phyloP scores from a whole-genome alignment of 2,329 filamentous ascomycete genomes.

The Cladosporium austrohemisphaericum region DNA sequence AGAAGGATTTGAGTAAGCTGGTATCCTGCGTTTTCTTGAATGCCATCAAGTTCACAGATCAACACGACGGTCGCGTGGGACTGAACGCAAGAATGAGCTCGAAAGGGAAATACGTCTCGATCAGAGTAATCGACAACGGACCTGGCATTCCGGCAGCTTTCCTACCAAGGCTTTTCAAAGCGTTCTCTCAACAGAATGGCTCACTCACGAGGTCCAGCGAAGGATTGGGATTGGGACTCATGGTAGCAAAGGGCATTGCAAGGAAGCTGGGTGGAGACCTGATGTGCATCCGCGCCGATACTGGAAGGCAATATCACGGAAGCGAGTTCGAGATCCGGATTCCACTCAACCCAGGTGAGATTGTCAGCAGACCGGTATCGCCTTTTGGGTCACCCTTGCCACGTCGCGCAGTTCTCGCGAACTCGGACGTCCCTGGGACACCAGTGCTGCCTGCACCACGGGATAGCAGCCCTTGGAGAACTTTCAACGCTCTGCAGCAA shows the following conservation, averaged over 20 bases:
- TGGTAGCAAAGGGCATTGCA: constrained; percentile 69
- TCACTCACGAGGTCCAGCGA: constrained; percentile 65
- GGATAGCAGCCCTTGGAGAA: constrained; percentile 23
- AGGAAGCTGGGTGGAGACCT: constrained; percentile 67
- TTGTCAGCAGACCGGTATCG: constrained; percentile 48
- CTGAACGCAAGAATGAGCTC: constrained; percentile 52
- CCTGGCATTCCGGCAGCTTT: constrained; percentile 66
- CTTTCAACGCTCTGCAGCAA: constrained; percentile 25
- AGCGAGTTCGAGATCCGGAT: constrained; percentile 67
- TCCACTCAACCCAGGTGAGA: constrained; percentile 54
- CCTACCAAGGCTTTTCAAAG: constrained; percentile 63
- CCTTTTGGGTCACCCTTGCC: constrained; percentile 47
- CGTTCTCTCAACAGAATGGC: constrained; percentile 66
- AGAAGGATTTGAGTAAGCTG: constrained; percentile 60
- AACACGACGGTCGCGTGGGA: constrained; percentile 52
- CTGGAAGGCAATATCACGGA: constrained; percentile 57
- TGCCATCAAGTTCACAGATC: constrained; percentile 67
- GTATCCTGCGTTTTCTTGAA: constrained; percentile 63
- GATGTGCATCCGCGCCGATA: constrained; percentile 60
- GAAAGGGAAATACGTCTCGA: constrained; percentile 51
- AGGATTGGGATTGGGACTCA: constrained; percentile 63
- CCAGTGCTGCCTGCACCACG: constrained; percentile 4
- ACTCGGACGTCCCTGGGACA: background rate
- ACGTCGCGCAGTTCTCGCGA: constrained; percentile 20
- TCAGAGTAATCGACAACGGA: constrained; percentile 63